Evolutionary conservation across 2,329 filamentous ascomycete species (phyloP).

Genomic region (Claviceps capensis): DNA sequence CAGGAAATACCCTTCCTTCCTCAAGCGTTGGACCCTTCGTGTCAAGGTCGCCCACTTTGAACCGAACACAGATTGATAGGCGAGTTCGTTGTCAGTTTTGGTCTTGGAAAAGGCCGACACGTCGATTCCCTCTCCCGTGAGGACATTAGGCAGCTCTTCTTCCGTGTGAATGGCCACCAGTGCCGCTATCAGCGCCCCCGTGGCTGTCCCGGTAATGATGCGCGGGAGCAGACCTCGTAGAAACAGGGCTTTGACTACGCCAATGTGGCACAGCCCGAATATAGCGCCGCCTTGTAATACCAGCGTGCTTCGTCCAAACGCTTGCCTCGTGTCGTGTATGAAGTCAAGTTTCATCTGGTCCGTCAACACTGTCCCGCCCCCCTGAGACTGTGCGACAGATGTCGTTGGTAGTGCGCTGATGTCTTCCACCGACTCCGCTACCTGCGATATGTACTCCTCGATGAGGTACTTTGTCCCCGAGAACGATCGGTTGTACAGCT

Average conservation of each 20-base stretch:
- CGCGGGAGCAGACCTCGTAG: constrained; percentile 67
- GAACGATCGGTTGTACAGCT: constrained; percentile 73
- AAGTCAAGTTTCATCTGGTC: constrained; percentile 74
- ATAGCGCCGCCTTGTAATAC: constrained; percentile 84
- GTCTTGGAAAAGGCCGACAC: constrained; percentile 57
- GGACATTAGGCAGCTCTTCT: constrained; percentile 63
- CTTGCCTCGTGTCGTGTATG: constrained; percentile 74
- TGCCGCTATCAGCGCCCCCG: constrained; percentile 78
- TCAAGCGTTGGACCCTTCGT: constrained; percentile 55
- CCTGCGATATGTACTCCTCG: constrained; percentile 77
- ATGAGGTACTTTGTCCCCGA: constrained; percentile 83
- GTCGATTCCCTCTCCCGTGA: constrained; percentile 71
- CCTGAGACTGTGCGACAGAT: constrained; percentile 21
- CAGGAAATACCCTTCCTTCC: constrained; percentile 67
- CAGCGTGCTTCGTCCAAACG: constrained; percentile 74
- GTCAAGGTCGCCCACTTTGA: constrained; percentile 44
- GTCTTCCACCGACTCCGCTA: constrained; percentile 68
- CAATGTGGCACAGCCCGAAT: constrained; percentile 80
- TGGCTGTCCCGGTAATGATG: constrained; percentile 84
- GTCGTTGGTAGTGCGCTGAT: constrained; percentile 54
- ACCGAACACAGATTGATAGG: constrained; percentile 23
- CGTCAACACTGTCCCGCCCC: constrained; percentile 34
- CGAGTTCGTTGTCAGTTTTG: constrained; percentile 16
- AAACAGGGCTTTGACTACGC: constrained; percentile 79
- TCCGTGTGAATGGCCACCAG: constrained; percentile 79